Evolutionary conservation across 75 land plant genomes (phyloP), one percentile per base, ranked within the genome.

Genomic region (Sequoia sempervirens): DNA sequence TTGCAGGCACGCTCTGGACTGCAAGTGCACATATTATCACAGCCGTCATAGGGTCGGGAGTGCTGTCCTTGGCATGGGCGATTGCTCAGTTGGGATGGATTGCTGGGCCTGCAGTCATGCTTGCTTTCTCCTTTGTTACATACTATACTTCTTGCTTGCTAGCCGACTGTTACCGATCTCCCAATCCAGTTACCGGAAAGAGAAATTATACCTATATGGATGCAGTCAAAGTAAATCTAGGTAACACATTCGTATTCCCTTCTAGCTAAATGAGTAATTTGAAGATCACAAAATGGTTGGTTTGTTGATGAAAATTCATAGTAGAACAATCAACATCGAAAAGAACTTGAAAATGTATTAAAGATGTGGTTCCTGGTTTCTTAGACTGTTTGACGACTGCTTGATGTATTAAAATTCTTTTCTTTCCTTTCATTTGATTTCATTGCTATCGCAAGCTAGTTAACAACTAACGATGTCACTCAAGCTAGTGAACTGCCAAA

Each of bases 11-110:
- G 1, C 36, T 92, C 2, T 89, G 90, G 93, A 95, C 93, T 2
- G 95, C 95, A 54, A 90, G 93, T n/a, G 93, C 96, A 3, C 96
- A 95, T 82, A 93, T 93, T 26, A 87, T 95, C 72, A 95, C 96
- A 43, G 96, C 96, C 0, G 93, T 93, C 36, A 92, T 94, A 20
- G 96, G 95, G 7, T 93, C 93, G 0, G 95, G 95, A n/a, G 95
- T 95, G 26, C 84, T 93, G 73, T 93, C 96, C 2, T 75, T 95
- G 87, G 95, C 95, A 52, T 95, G 96, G 96, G 91, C 96, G 36
- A 87, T 89, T 20, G 95, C 93, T 58, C 95, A 95, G 83, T 85
- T 95, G 4, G 96, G 96, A 45, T 95, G 96, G 96, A 80, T 95
- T 43, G 96, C 93, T 17, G 95, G 95, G 4, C 94, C 94, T 23